These are phyloP conservation scores for Ceriops tagal DNA, from an alignment of 345 rosid genomes.

Conservation along the genomic window DNA sequence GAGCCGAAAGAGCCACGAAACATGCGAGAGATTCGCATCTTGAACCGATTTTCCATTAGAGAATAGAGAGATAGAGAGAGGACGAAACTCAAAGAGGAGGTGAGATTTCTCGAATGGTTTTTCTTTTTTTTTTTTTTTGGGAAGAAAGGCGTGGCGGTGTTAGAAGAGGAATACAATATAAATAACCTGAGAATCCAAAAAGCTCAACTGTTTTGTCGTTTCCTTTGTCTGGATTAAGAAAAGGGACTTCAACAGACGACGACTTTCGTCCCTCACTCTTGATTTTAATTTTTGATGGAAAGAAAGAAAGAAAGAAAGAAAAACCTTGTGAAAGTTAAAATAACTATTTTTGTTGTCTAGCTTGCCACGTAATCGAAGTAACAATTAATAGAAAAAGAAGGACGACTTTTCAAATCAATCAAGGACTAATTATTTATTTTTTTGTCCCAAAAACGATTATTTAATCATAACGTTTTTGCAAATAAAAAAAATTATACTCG, in stretches of 20 bases:
- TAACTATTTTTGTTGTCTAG: no score
- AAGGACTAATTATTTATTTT: neutral
- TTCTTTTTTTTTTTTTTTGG: neutral
- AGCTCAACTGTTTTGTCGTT: constrained; percentile 18
- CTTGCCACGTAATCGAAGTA: no score
- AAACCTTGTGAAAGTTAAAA: no score
- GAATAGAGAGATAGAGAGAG: constrained; percentile 1
- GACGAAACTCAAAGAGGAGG: neutral
- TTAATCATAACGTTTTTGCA: neutral
- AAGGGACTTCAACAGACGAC: constrained; percentile 7
- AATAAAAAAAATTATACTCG: no score
- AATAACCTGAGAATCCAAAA: constrained; percentile 6
- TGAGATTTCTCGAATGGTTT: neutral
- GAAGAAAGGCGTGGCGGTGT: neutral
- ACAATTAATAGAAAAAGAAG: no score
- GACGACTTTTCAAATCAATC: neutral
- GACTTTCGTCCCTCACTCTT: neutral
- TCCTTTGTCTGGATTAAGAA: constrained; percentile 19
- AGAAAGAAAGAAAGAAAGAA: no score
- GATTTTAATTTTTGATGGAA: no score
- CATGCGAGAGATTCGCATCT: constrained; percentile 57
- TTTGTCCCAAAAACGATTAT: constrained; percentile 1
- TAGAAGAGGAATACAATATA: constrained; percentile 3
- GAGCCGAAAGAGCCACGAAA: constrained; percentile 57
- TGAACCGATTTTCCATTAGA: constrained; percentile 59